Conservation (phyloP, 352 stramenopile genomes). For the Aphanomyces stellatus region DNA sequence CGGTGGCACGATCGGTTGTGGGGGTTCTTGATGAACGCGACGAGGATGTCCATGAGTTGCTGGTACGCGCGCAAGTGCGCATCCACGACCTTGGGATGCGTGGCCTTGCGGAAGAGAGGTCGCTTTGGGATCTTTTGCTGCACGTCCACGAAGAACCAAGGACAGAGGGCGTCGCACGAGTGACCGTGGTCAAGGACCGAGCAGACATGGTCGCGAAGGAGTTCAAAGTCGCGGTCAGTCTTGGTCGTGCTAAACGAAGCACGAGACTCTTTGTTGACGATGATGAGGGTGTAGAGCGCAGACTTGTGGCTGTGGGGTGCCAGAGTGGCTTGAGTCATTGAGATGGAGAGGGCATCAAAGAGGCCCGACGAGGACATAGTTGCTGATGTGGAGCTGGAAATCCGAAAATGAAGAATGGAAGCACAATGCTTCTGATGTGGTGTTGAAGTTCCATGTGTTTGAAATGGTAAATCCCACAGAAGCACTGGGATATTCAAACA, state of each 20-base stretch:
- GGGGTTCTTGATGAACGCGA: neutral
- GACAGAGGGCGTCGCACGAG: neutral
- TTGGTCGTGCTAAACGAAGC: neutral
- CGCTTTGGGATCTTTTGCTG: neutral
- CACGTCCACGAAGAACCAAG: slow-evolving; percentile 5
- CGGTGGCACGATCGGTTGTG: neutral
- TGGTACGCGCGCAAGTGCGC: neutral
- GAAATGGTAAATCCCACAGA: neutral
- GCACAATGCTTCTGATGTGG: neutral
- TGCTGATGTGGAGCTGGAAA: neutral
- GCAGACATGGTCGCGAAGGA: neutral
- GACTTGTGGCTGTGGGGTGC: neutral
- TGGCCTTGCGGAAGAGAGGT: neutral
- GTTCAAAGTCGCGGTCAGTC: neutral
- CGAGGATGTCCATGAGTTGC: neutral
- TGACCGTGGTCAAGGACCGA: neutral
- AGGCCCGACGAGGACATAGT: neutral
- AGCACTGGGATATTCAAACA: neutral
- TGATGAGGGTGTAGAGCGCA: neutral
- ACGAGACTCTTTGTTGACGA: neutral
- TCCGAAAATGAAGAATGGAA: neutral
- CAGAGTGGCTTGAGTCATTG: neutral
- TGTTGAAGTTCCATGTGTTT: neutral
- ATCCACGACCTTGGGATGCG: neutral
- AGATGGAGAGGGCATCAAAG: neutral